Percentiles rank a stretch among this genome's conserved stretches.
phyloP scores from a whole-genome alignment of 2,329 filamentous ascomycete species.

The Aureobasidium sp. region DNA sequence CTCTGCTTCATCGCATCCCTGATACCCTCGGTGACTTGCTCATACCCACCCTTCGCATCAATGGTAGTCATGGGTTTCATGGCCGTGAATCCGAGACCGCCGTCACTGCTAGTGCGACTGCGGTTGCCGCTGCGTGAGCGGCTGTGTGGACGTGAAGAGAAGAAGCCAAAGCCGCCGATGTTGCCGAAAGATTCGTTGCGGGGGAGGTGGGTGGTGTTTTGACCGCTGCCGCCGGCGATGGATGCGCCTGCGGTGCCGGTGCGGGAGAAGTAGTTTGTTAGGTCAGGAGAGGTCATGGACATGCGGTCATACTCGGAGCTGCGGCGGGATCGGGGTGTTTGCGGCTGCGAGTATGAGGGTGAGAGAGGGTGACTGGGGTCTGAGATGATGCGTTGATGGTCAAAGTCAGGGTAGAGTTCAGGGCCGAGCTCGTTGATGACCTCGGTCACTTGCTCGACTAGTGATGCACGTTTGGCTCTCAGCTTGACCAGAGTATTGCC shows the following conservation, averaged over 20 bases:
- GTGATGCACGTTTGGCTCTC: slow-evolving; percentile 61
- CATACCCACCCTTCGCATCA: slow-evolving; percentile 63
- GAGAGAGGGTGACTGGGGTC: slow-evolving; percentile 38
- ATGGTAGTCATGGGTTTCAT: slow-evolving; percentile 63
- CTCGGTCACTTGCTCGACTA: slow-evolving; percentile 77
- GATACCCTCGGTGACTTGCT: slow-evolving; percentile 78
- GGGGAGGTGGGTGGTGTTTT: slow-evolving; percentile 53
- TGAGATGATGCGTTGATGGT: slow-evolving; percentile 62
- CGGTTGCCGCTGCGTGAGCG: slow-evolving; percentile 64
- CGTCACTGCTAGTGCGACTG: slow-evolving; percentile 46
- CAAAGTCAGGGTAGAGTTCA: slow-evolving; percentile 96
- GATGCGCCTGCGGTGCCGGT: slow-evolving; percentile 23
- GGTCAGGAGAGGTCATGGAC: slow-evolving; percentile 19
- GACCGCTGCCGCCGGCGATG: slow-evolving; percentile 32
- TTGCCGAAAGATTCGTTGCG: slow-evolving; percentile 93
- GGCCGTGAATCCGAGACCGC: slow-evolving; percentile 49
- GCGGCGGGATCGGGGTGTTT: slow-evolving; percentile 22
- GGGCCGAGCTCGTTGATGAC: slow-evolving; percentile 93
- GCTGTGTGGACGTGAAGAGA: slow-evolving; percentile 76
- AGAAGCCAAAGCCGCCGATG: slow-evolving; percentile 79
- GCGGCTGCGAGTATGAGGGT: slow-evolving; percentile 23
- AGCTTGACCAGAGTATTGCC: slow-evolving; percentile 78
- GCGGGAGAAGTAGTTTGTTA: slow-evolving; percentile 17
- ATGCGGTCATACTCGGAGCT: slow-evolving; percentile 17
- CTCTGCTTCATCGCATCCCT: slow-evolving; percentile 75